Evolutionary conservation across 179 eudicot species (phyloP).

Genomic region (Silene noctiflora): DNA sequence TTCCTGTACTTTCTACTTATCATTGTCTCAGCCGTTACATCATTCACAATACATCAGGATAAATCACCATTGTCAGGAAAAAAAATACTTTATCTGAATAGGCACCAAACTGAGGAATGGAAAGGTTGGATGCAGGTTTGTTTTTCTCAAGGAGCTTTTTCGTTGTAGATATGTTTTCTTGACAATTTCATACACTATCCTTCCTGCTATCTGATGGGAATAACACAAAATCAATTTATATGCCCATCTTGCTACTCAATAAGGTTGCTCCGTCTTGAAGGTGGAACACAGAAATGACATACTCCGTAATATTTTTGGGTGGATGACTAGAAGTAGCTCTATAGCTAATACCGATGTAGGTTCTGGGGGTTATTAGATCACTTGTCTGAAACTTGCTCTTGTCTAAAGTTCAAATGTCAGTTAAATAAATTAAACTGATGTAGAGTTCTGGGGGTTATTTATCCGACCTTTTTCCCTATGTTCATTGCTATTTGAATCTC

Average conservation of each 20-base stretch:
- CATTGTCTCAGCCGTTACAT: constrained; percentile 73
- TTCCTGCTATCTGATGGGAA: not conserved
- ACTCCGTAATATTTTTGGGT: too few relatives aligned
- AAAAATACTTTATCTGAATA: constrained; percentile 68
- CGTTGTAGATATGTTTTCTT: not conserved
- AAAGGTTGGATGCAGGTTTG: constrained; percentile 99
- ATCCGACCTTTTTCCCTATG: not conserved
- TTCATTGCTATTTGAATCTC: not conserved
- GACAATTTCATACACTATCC: constrained; percentile 2
- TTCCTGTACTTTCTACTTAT: constrained; percentile 84
- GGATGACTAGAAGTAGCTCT: too few relatives aligned
- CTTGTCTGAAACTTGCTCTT: not conserved
- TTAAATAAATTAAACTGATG: not conserved
- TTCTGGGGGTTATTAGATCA: too few relatives aligned
- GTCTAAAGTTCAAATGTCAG: not conserved
- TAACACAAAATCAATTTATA: not conserved
- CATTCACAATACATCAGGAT: constrained; percentile 80
- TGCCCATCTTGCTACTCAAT: too few relatives aligned
- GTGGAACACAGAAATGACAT: too few relatives aligned
- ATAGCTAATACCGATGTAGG: too few relatives aligned
- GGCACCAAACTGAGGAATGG: constrained; percentile 99
- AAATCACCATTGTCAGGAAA: constrained; percentile 76
- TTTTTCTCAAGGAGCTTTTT: not conserved
- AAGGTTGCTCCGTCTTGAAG: too few relatives aligned
- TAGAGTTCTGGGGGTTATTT: not conserved